These are phyloP conservation scores for Aspergillus taichungensis DNA, from an alignment of 495 filamentous ascomycete genomes.

Conservation along the genomic window DNA sequence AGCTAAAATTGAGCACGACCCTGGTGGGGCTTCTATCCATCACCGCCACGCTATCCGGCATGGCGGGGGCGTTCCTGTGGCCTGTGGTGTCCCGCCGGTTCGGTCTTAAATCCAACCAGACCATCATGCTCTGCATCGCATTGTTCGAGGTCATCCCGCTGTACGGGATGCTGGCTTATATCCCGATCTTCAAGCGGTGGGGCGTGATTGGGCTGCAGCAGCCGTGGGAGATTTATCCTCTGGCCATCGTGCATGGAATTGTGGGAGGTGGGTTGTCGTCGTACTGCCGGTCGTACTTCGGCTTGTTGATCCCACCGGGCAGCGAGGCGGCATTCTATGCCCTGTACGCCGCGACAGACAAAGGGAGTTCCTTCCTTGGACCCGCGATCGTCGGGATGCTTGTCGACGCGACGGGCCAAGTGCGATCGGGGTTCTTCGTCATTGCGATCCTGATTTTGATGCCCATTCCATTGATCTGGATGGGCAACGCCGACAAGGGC, in stretches of 20 bases:
- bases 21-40: conserved; percentile 74
- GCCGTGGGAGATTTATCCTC: conserved; percentile 86
- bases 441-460: conserved; percentile 66
- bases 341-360: conserved; percentile 88
- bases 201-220: conserved; percentile 75
- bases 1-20: conserved; percentile 69
- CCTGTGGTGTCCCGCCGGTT: conserved; percentile 56
- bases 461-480: conserved; percentile 68
- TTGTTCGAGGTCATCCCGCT: conserved; percentile 82
- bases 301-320: conserved; percentile 79
- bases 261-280: conserved; percentile 75
- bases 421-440: conserved; percentile 84
- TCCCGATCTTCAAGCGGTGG: conserved; percentile 62
- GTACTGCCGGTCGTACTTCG: conserved; percentile 80
- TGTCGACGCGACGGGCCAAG: conserved; percentile 71
- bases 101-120: conserved; percentile 60
- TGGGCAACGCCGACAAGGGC: conserved; percentile 74
- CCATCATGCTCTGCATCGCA: conserved; percentile 71
- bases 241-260: conserved; percentile 75
- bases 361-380: conserved; percentile 81
- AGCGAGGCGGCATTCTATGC: conserved; percentile 90
- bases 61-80: conserved; percentile 81
- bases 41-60: conserved; percentile 67
- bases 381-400: conserved; percentile 81
- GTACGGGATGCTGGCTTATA: conserved; percentile 77